Evolutionary conservation across 2,329 filamentous ascomycete genomes (phyloP), one percentile per base, ranked within the genome.

Genomic region (Neurospora crassa): DNA sequence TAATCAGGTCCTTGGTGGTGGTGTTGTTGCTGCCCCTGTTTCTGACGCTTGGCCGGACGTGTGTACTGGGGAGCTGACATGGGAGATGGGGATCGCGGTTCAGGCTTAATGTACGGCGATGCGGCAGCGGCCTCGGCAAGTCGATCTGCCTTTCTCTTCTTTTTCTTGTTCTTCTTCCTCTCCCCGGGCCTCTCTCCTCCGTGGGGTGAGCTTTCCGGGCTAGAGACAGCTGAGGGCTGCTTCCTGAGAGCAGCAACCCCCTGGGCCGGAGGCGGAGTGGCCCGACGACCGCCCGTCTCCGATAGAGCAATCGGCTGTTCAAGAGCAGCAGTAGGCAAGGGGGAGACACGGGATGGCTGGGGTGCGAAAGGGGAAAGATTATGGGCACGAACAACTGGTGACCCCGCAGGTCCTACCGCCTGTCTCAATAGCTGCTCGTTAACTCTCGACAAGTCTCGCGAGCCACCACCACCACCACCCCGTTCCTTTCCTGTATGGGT

Each of bases 331-430:
- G 82, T 80, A 75, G 86, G 82, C 81, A 90, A 78, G 74, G 86
- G 83, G 79, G 91, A 85, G 74, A 88, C 89, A 77, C 92, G 90
- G 68, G 90, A 89, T 70, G 92, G 91, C 77, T 92, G 92, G 37
- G 92, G 92, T 69, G 92, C 92, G 77, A 91, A 82, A 59, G 91
- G 91, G 43, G 89, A 90, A 69, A 90, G 87, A 76, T 94, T 90
- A 78, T 94, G 91, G 75, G 89, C 90, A 77, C 89, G 89, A 76
- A 94, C 85, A 71, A 94, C 83, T 69, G 89, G 89, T 73, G 91
- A 86, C 69, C 87, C 81, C 24, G 79, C 83, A 75, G 78, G 80
- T 74, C 76, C 83, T 77, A 78, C 80, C 77, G 77, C 78, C 75
- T 79, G 79, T 78, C 77, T 82, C 76, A 79, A 77, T 72, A 80